Conservation (phyloP, 139 green algal species). For the Closterium sp. region DNA sequence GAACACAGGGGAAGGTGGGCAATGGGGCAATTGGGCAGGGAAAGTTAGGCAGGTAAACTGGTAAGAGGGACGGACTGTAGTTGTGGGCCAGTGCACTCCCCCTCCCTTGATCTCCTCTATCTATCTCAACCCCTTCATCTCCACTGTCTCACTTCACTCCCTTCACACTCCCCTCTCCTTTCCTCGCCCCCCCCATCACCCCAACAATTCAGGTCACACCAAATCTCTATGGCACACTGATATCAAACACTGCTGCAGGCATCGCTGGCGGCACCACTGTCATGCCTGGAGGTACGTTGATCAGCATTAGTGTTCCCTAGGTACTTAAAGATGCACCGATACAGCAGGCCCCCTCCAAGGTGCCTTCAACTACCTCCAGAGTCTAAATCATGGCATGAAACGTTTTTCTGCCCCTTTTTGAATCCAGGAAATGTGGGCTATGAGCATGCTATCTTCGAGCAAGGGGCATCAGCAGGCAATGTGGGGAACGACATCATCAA, state of each 20-base stretch:
- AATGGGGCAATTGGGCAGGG: no score
- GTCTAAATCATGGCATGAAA: no score
- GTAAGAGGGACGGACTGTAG: no score
- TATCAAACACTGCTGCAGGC: conserved; percentile 49
- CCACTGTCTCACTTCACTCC: background rate
- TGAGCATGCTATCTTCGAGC: conserved; percentile 46
- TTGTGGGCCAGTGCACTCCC: no score
- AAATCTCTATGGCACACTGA: conserved; percentile 55
- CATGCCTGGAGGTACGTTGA: conserved; percentile 51
- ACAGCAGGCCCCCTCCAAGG: no score
- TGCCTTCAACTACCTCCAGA: no score
- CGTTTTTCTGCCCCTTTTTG: no score
- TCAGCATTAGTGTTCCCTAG: background rate
- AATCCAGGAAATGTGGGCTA: conserved; percentile 49
- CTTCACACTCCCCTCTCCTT: background rate
- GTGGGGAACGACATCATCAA: conserved; percentile 49
- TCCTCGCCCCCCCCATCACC: background rate
- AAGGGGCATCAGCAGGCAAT: conserved; percentile 50
- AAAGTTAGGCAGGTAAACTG: no score
- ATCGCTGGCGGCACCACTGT: conserved; percentile 52
- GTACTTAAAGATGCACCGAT: background rate
- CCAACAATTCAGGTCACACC: conserved; percentile 48
- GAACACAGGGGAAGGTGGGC: no score
- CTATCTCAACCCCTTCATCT: no score
- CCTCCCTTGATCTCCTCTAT: no score